These are phyloP conservation scores for Phlyctochytrium arcticum DNA, from an alignment of 192 early-diverging fungal species.

Conservation along the genomic window DNA sequence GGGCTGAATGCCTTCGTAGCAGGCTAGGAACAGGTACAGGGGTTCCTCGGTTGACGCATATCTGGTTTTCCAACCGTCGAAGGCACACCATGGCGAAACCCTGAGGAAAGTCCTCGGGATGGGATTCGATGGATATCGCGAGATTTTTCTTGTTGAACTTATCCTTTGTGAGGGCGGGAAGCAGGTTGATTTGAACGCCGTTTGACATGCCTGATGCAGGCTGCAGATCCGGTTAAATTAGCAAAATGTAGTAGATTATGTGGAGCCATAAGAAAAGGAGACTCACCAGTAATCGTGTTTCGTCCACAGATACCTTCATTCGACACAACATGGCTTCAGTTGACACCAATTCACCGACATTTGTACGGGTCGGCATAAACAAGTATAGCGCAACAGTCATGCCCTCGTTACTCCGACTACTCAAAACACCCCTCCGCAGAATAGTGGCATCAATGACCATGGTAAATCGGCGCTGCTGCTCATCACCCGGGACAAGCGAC, in stretches of 20 bases:
- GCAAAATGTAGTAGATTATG: neutral
- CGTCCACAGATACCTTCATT: slow-evolving; percentile 19
- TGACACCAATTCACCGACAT: slow-evolving; percentile 9
- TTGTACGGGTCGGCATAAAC: neutral
- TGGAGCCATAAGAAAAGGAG: no score
- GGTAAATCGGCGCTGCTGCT: neutral
- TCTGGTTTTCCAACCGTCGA: slow-evolving; percentile 4
- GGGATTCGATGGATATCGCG: slow-evolving; percentile 2
- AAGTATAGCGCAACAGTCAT: slow-evolving; percentile 18
- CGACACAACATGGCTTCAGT: slow-evolving; percentile 15
- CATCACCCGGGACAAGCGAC: neutral
- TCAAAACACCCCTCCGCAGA: slow-evolving; percentile 10
- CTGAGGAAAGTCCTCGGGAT: slow-evolving; percentile 6
- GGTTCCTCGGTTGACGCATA: neutral
- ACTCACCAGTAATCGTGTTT: slow-evolving; percentile 16
- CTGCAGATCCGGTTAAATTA: neutral
- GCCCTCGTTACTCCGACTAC: slow-evolving; percentile 11
- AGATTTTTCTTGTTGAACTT: slow-evolving; percentile 10
- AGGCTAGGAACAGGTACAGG: slow-evolving; percentile 8
- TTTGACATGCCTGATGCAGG: slow-evolving; percentile 14
- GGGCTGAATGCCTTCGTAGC: slow-evolving; percentile 16
- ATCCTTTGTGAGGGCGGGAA: slow-evolving; percentile 15
- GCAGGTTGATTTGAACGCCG: slow-evolving; percentile 24
- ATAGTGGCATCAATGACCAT: slow-evolving; percentile 9
- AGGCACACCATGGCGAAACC: slow-evolving; percentile 27